Conservation (phyloP, 2,329 filamentous ascomycete species). For the Cordyceps farinosa region DNA sequence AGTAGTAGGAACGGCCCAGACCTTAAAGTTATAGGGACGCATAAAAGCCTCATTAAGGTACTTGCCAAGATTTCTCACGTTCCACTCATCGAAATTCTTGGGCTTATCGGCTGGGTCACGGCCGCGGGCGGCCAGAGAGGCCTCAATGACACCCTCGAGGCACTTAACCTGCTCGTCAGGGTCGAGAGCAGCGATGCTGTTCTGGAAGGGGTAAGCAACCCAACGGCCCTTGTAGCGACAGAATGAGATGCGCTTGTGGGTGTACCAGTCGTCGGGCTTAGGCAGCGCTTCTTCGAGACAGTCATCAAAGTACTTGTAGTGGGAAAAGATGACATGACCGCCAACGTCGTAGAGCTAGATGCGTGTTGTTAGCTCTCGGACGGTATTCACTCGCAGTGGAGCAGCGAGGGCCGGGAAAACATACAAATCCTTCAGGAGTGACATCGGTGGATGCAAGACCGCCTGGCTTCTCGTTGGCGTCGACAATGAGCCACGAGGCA, state of each 20-base stretch:
- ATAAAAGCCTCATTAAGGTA: conserved; percentile 89
- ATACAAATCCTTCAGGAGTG: conserved; percentile 86
- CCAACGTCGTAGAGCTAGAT: conserved; percentile 88
- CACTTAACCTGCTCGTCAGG: conserved; percentile 88
- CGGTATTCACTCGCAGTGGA: no score
- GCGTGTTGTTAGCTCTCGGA: no score
- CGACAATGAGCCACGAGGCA: conserved; percentile 85
- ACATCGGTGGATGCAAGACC: conserved; percentile 88
- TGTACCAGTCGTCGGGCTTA: conserved; percentile 69
- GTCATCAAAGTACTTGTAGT: conserved; percentile 98
- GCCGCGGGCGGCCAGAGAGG: conserved; percentile 70
- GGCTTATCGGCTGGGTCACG: conserved; percentile 80
- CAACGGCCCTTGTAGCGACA: conserved; percentile 85
- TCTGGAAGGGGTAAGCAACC: conserved; percentile 96
- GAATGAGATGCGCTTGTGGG: conserved; percentile 90
- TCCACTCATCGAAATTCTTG: conserved; percentile 91
- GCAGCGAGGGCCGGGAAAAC: conserved; percentile 37
- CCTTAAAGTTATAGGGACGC: conserved; percentile 96
- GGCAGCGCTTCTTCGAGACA: conserved; percentile 52
- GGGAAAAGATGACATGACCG: conserved; percentile 91
- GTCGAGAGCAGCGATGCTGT: conserved; percentile 91
- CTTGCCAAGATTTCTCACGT: conserved; percentile 76
- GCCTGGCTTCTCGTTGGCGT: conserved; percentile 79
- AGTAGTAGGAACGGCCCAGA: conserved; percentile 90
- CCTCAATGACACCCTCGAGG: conserved; percentile 87